Conservation (phyloP, 805 yeast species). For the Starmerella vitae region DNA sequence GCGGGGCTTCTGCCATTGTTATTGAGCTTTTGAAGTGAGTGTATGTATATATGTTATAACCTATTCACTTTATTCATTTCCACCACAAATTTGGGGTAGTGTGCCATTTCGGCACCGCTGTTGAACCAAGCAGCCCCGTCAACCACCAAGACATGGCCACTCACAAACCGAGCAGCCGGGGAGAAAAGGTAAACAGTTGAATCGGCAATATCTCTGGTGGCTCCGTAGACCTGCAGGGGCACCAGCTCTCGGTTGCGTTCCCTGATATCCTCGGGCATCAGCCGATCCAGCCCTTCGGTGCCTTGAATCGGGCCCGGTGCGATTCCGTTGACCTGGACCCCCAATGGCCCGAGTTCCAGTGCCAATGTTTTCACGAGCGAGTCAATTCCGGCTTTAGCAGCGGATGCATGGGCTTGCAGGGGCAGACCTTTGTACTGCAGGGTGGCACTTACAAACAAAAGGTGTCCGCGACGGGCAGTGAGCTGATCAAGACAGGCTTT, state of each 20-base stretch:
- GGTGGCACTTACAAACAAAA: constrained; percentile 76
- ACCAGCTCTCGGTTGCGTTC: constrained; percentile 35
- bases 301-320: constrained; percentile 87
- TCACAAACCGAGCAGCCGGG: constrained; percentile 63
- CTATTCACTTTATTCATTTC: constrained; percentile 29
- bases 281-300: constrained; percentile 72
- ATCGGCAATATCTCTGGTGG: constrained; percentile 69
- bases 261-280: constrained; percentile 34
- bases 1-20: constrained; percentile 92
- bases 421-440: constrained; percentile 83
- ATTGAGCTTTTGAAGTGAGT: constrained; percentile 60
- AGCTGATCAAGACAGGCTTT: constrained; percentile 67
- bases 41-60: constrained; percentile 22
- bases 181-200: constrained; percentile 75
- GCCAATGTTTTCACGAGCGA: constrained; percentile 74
- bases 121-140: constrained; percentile 88
- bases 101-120: constrained; percentile 24
- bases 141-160: constrained; percentile 64
- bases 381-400: constrained; percentile 93
- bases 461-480: constrained; percentile 50
- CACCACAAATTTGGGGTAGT: constrained; percentile 35
- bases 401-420: constrained; percentile 78
- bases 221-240: constrained; percentile 43
- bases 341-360: constrained; percentile 83
- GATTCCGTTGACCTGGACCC: constrained; percentile 66